Base-by-base conservation (phyloP, 1,284 basidiomycete genomes). In the Mycena citricolor region DNA sequence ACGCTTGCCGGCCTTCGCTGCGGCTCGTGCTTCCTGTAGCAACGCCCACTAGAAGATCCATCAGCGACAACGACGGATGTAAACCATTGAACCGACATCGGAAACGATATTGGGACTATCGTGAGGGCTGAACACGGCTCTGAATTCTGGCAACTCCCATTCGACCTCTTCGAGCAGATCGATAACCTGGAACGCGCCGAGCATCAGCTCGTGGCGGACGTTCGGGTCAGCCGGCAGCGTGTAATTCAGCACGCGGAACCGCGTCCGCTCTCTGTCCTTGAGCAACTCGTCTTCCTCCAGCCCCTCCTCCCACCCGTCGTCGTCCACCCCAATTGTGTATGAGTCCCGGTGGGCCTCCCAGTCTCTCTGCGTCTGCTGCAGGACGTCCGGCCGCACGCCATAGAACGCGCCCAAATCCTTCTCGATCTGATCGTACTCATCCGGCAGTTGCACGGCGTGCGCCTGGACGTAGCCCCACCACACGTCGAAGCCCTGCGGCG, bases 361-460 rank as follows among this genome's bases (percentile, higher is more conserved):
- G 12, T 61, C 61, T 4, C 44, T 38, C 42, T 66, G 65, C 0
- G 59, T 49, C 12, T 30, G 34, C 1, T 61, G 63, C 22, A 79
- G 46, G 4, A 69, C 67, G 1, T 38, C 33, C 0, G 75, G 74
- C 17, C 64, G 58, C 39, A 77, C 59, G 2, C 73, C 76, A 68
- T 70, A 77, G 53, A 72, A 76, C 2, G 68, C 69, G 40, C 71
- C 73, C 4, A 79, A 56, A 49, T 77, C 74, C 13, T 60, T 54
- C 40, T 68, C 60, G 42, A 82, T 77, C 37, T 73, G 68, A 48
- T 75, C 71, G 40, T 76, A 78, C 38, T 85, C 76, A 57, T 84
- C 81, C 2, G 71, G 73, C 0, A 84, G 72, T 26, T 71, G 73
- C 3, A 86, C 71, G 11, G 73, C 56, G 61, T 85, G 61, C 32